Percentiles rank a stretch among this genome's conserved stretches.
Conservation (phyloP, 108 stramenopile genomes). For the Nannochloropsis gaditana region DNA sequence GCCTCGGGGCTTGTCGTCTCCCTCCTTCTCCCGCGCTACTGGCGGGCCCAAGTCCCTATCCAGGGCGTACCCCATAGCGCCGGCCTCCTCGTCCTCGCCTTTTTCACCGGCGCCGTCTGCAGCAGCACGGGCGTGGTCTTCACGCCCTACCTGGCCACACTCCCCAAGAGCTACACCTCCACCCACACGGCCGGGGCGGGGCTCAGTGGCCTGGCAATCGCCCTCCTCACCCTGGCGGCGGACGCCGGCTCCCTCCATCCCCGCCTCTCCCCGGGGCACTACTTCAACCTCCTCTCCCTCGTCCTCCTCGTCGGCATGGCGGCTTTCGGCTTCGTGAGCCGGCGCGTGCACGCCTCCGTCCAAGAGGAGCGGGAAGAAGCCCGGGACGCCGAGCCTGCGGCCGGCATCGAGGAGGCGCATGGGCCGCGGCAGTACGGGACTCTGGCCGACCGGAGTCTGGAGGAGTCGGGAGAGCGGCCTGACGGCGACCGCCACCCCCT, state of each 20-base stretch:
- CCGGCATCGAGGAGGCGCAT: not conserved
- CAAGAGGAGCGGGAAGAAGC: not conserved
- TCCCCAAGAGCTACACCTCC: not conserved
- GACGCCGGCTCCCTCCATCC: conserved; percentile 10
- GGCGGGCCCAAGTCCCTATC: not conserved
- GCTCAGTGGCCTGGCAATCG: not conserved
- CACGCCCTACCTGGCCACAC: not conserved
- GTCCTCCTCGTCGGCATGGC: not conserved
- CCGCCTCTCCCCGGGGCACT: not conserved
- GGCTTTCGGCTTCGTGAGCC: not conserved
- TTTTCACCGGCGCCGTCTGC: not conserved
- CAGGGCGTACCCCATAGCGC: not conserved
- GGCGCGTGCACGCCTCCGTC: not conserved
- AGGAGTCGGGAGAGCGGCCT: not conserved
- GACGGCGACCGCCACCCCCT: not conserved
- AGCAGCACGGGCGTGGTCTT: conserved; percentile 13
- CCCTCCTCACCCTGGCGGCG: not conserved
- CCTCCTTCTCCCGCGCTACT: not conserved
- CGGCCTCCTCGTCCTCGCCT: conserved; percentile 11
- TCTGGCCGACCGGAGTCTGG: not conserved
- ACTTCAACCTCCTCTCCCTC: not conserved
- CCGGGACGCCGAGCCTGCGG: not conserved
- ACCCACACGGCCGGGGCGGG: not conserved
- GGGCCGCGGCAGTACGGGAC: not conserved
- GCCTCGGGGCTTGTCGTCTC: not conserved